phyloP scores from a whole-genome alignment of 306 rosid genomes.

The Mimosa bimucronata region DNA sequence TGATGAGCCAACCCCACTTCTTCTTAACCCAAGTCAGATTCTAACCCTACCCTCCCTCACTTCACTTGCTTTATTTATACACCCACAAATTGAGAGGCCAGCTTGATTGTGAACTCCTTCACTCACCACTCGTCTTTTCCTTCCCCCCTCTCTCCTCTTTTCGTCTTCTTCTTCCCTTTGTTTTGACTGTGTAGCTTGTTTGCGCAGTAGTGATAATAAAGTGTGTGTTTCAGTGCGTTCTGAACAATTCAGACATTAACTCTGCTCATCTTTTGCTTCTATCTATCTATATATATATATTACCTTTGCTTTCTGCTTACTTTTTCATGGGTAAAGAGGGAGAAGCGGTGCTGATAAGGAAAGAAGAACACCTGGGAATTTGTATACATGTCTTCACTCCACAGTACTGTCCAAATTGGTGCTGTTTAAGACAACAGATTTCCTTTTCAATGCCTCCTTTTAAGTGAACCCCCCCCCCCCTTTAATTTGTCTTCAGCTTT shows the following conservation, averaged over 20 bases:
- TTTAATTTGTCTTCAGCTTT: slow-evolving; percentile 13
- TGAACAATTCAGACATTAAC: neutral
- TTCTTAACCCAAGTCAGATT: slow-evolving; percentile 73
- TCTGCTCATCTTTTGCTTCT: no score
- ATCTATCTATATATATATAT: neutral
- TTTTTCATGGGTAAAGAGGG: slow-evolving; percentile 61
- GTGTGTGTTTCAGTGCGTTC: neutral
- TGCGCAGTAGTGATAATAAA: slow-evolving; percentile 17
- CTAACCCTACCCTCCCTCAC: slow-evolving; percentile 43
- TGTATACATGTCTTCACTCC: slow-evolving; percentile 17
- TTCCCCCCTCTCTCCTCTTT: neutral
- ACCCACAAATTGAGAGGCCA: slow-evolving; percentile 35
- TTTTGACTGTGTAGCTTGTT: neutral
- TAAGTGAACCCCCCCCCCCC: slow-evolving; percentile 31
- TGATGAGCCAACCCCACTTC: slow-evolving; percentile 35
- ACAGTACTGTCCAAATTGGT: slow-evolving; percentile 48
- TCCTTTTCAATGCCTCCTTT: slow-evolving; percentile 46
- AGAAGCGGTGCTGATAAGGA: slow-evolving; percentile 39
- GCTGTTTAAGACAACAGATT: slow-evolving; percentile 45
- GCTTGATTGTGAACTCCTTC: slow-evolving; percentile 61
- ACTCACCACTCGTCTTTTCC: neutral
- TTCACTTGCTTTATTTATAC: slow-evolving; percentile 58
- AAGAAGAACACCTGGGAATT: slow-evolving; percentile 42
- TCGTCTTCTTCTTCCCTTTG: neutral
- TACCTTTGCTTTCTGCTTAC: slow-evolving; percentile 19